phyloP scores from a whole-genome alignment of 2,329 filamentous ascomycete genomes.

The Rasamsonia emersonii region DNA sequence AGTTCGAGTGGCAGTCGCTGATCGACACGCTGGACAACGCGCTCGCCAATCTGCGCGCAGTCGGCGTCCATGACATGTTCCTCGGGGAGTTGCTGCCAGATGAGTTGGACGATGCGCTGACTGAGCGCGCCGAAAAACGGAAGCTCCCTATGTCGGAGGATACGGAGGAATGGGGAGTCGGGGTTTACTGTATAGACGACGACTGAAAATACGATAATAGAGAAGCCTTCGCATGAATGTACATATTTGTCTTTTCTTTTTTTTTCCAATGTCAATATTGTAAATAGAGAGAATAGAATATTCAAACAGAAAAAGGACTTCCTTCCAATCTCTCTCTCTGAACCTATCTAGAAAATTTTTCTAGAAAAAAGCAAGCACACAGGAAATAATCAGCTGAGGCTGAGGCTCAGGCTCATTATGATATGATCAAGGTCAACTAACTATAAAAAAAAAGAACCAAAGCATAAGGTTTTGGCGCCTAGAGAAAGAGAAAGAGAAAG shows the following conservation, averaged over 20 bases:
- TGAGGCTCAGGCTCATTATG: not conserved
- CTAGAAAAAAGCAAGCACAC: not conserved
- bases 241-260: conserved; percentile 1
- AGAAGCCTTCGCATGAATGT: not conserved
- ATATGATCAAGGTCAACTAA: conserved; percentile 1
- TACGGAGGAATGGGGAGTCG: conserved; percentile 7
- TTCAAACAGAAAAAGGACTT: not conserved
- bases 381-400: not conserved
- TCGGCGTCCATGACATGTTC: conserved; percentile 21
- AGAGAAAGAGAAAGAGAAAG: conserved; percentile 5
- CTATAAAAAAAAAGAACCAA: conserved; percentile 1
- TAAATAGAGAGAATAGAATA: not conserved
- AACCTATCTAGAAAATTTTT: not conserved
- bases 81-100: conserved; percentile 19
- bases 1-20: conserved; percentile 15
- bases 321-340: too few species aligned
- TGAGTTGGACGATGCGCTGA: conserved; percentile 20
- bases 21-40: conserved; percentile 15
- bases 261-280: not conserved
- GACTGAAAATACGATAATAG: too few species aligned
- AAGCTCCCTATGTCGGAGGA: conserved; percentile 5
- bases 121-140: conserved; percentile 10
- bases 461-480: too few species aligned
- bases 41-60: conserved; percentile 16
- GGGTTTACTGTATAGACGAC: conserved; percentile 8